Evolutionary conservation across 129 eudicot species (phyloP), one percentile per base, ranked within the genome.

Genomic region (Smallanthus sonchifolius): DNA sequence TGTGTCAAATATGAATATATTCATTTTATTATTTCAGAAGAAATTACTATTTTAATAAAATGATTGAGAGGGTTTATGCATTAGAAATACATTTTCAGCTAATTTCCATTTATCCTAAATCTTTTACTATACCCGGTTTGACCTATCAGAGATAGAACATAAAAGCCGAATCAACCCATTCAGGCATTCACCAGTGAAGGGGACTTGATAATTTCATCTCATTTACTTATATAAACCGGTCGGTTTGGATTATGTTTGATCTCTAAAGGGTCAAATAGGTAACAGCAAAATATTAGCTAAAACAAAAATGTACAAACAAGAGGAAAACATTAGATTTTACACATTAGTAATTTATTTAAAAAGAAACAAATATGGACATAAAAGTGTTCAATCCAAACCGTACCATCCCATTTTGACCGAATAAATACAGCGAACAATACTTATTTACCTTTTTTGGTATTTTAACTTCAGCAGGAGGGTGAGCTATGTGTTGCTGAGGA

Each of bases 361-460:
- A 13, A 34, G 5, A 6, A 2, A 52, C 36, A n/a, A 3, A 20
- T 2, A 48, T 48, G 2, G 39, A 17, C 19, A 16, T n/a, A 45
- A 32, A 7, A 62, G 28, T 10, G 13, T 38, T 36, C 69, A 61
- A 52, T 5, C 28, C 45, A 54, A 54, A 6, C 10, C 1, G 14
- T 17, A 36, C 51, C 51, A 34, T 35, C 47, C 43, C 49, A 0
- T 55, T 56, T 42, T 6, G 20, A n/a, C 67, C 13, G 38, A 40
- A n/a, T 15, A 39, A 20, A 17, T 45, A 42, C 15, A 76, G 42
- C 65, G 16, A 38, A 35, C 3, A 28, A 17, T 57, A 52, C 5
- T 14, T 66, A 38, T 36, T 47, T 67, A 90, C 98, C 96, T 83
- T 93, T 81, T 87, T 67, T 6, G 98, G 98, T 68, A 81, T 70